phyloP scores from a whole-genome alignment of 495 filamentous ascomycete species.

The Penicillium odoratum region DNA sequence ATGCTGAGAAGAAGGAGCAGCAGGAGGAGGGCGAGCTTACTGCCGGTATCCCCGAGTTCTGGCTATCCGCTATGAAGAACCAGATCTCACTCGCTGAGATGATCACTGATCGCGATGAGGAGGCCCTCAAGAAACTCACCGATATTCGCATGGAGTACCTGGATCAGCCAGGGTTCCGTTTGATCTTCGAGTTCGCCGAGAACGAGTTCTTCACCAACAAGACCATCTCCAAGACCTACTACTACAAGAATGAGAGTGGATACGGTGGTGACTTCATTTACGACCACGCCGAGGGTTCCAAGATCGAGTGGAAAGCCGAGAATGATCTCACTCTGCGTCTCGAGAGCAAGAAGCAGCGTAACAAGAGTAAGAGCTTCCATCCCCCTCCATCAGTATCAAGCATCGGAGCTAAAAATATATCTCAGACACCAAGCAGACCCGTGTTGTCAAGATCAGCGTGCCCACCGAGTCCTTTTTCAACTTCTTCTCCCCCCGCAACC shows the following conservation, averaged over 20 bases:
- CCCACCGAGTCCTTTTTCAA: constrained; percentile 99
- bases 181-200: constrained; percentile 94
- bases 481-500: constrained; percentile 95
- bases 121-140: constrained; percentile 82
- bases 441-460: constrained; percentile 97
- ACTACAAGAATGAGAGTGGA: constrained; percentile 97
- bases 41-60: constrained; percentile 94
- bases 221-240: constrained; percentile 96
- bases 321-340: constrained; percentile 91
- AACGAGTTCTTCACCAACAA: constrained; percentile 98
- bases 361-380: constrained; percentile 80
- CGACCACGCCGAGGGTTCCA: constrained; percentile 96
- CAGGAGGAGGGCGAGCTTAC: constrained; percentile 51
- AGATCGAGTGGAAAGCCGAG: constrained; percentile 94
- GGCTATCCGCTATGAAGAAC: constrained; percentile 99
- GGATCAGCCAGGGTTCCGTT: constrained; percentile 93
- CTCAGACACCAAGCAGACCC: constrained; percentile 95
- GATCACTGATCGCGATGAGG: constrained; percentile 96
- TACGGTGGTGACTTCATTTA: constrained; percentile 99
- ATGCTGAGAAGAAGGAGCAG: constrained; percentile 50
- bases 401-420: constrained; percentile 31
- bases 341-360: constrained; percentile 98
- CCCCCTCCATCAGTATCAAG: neutral
- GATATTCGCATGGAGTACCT: constrained; percentile 99
- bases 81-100: constrained; percentile 93